Base-by-base conservation (phyloP, 2,329 filamentous ascomycete species). In the Xylariaceae sp. region DNA sequence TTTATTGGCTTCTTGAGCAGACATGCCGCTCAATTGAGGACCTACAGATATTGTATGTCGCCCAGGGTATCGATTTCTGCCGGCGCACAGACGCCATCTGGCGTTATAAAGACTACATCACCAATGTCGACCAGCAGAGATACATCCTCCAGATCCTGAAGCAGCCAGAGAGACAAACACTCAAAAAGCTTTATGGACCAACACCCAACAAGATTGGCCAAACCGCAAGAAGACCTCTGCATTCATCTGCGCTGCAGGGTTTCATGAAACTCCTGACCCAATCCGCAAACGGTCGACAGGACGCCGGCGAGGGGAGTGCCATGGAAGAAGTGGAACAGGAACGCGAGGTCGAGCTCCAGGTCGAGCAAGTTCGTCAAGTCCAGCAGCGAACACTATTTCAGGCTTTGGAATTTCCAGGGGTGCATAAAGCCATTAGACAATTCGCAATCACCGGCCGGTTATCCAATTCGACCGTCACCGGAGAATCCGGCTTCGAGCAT, bases 1-100 rank as follows among this genome's bases (percentile, higher is more conserved):
- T 63, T 1, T 54, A 58, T 3, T 86, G 83, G 83, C 69, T 86
- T 0, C 66, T 86, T 0, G 70, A 82, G 36, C 77, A 85, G 44
- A 83, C 80, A 0, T 86, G 82, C 45, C 60, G 65, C 8, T 70
- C 64, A 0, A 83, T 79, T 17, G 77, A 83, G 48, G 74, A 83
- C 22, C 59, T 85, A 0, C 74, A 77, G 37, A 69, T 75, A 0
- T 65, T 86, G 0, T 80, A 82, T 53, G 68, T 72, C 4, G 68
- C 79, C 0, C 82, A 86, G 54, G 80, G 82, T 0, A 60, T 65
- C 1, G 78, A 85, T 48, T 86, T 79, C 49, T 79, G 80, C 47
- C 69, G 70, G 1, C 73, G 80, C 2, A 70, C 64, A 1, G 68
- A 83, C 38, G 76, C 77, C 0, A 58, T 64, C 0, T 52, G 67